Base-by-base conservation (phyloP, 2,329 filamentous ascomycete species). In the Trichoderma sp. region DNA sequence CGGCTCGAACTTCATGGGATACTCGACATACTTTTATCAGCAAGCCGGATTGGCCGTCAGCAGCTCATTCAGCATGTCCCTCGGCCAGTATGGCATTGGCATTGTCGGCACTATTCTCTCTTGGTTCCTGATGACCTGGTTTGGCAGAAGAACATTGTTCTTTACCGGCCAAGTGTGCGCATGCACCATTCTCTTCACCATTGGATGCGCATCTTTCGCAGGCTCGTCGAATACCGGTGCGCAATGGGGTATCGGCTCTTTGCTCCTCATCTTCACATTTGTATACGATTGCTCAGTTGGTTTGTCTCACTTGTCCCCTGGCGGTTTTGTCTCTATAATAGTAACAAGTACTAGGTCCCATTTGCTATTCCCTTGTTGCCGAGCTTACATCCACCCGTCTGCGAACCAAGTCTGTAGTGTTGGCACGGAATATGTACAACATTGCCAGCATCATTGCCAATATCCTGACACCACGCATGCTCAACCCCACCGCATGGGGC, bases 301-400 rank as follows among this genome's bases (percentile, higher is more conserved):
- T 54, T 13, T n/a, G 27, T 54, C 52, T 54, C 52, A n/a, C 50
- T 13, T 17, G n/a, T 29, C 27, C 15, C 7, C 25, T 17, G 10
- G 15, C 8, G 9, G 5, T 32, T 5, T n/a, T n/a, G 22, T 17
- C 25, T 32, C 25, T 15, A 9, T 53, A 10, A 53, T 32, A 54
- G 27, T 54, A 32, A 54, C 50, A 19, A 1, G 27, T n/a, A 12
- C 9, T 13, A 29, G 79, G 79, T 0, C 79, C 70, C 42, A 92
- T 97, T 29, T 93, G 91, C 80, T 97, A 95, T 80, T 94, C 92
- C 0, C 85, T 97, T 37, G 93, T 97, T 5, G 87, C 82, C 1
- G 82, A 84, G 72, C 70, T 83, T 3, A 78, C 79, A 0, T 82
- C 81, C 0, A 83, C 81, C 4, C 81, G 82, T 45, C 77, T 84